Conservation (phyloP, 2,329 filamentous ascomycete genomes). For the Leptographium wingfieldii region DNA sequence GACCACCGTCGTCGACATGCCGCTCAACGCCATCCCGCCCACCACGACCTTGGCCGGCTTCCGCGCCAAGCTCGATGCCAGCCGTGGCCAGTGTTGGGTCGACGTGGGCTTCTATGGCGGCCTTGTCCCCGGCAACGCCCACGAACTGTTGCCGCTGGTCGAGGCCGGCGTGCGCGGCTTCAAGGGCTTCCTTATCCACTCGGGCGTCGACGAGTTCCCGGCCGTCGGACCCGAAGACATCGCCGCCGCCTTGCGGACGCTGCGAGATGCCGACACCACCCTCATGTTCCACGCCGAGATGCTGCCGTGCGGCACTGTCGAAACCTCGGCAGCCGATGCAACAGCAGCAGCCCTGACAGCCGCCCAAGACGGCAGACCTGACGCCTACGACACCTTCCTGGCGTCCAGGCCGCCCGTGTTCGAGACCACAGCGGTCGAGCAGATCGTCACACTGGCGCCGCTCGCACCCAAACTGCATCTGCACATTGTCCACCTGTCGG, state of each 20-base stretch:
- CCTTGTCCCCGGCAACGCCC: slow-evolving; percentile 77
- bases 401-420: slow-evolving; percentile 79
- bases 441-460: slow-evolving; percentile 72
- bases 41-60: slow-evolving; percentile 80
- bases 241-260: slow-evolving; percentile 61
- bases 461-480: slow-evolving; percentile 71
- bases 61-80: slow-evolving; percentile 73
- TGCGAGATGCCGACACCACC: slow-evolving; percentile 72
- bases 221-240: slow-evolving; percentile 76
- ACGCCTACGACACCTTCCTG: slow-evolving; percentile 80
- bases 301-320: slow-evolving; percentile 48
- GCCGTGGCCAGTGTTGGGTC: slow-evolving; percentile 84
- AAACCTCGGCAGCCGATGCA: background rate
- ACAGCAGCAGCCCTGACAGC: background rate
- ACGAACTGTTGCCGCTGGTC: slow-evolving; percentile 68
- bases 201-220: slow-evolving; percentile 92
- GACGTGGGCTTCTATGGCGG: slow-evolving; percentile 98
- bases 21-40: slow-evolving; percentile 88
- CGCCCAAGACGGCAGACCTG: slow-evolving; percentile 45
- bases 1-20: slow-evolving; percentile 96
- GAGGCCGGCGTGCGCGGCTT: slow-evolving; percentile 83
- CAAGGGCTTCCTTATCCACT: slow-evolving; percentile 96
- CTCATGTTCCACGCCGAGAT: slow-evolving; percentile 99
- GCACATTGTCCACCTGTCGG: slow-evolving; percentile 88
- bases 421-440: slow-evolving; percentile 79